Evolutionary conservation across 208 protist species (phyloP).

Genomic region (Dictyostelium gargantuum): DNA sequence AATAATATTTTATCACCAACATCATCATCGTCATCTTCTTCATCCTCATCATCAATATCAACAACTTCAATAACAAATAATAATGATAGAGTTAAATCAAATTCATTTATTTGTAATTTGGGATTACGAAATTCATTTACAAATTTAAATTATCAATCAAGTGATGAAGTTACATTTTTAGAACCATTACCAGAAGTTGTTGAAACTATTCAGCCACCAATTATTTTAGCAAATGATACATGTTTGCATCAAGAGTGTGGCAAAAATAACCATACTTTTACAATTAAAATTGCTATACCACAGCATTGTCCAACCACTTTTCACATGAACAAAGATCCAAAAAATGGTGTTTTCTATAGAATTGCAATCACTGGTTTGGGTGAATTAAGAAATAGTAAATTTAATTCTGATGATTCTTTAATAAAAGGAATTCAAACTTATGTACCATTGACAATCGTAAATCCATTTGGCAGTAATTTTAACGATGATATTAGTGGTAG

Average conservation of each 20-base stretch:
- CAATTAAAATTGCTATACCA: neutral
- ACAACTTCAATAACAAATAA: neutral
- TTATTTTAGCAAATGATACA: neutral
- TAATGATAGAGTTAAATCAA: too few species aligned
- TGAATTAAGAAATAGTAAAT: conserved; percentile 21
- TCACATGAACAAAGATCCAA: neutral
- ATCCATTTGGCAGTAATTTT: neutral
- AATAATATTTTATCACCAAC: neutral
- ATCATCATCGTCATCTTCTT: too few species aligned
- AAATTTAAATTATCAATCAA: neutral
- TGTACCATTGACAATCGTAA: neutral
- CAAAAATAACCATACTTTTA: neutral
- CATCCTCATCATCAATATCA: too few species aligned
- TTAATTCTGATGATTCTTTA: conserved; percentile 15
- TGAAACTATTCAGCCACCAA: neutral
- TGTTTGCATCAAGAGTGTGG: neutral
- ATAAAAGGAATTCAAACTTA: conserved; percentile 51
- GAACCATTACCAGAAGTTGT: neutral
- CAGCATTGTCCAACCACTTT: neutral
- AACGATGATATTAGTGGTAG: neutral
- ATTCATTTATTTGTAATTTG: neutral
- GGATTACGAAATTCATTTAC: neutral
- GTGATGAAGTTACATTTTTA: neutral
- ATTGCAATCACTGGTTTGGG: conserved; percentile 1
- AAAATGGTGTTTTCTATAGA: conserved; percentile 44